phyloP scores from a whole-genome alignment of 495 filamentous ascomycete species.

The Pseudomonodictys pantanalensis region DNA sequence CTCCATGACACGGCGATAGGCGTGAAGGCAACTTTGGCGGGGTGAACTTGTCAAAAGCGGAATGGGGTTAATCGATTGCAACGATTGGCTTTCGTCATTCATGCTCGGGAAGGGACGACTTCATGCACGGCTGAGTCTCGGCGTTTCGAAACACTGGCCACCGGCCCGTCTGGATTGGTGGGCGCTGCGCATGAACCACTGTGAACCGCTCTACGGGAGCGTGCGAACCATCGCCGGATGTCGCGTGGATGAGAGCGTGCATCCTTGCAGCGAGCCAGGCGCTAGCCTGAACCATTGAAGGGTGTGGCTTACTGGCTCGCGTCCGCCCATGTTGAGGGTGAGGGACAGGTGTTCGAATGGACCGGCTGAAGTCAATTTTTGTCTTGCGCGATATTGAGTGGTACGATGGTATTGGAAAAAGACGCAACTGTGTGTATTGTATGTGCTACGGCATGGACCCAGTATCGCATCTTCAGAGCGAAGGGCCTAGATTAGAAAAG shows the following conservation, averaged over 20 bases:
- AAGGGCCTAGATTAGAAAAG: constrained; percentile 10
- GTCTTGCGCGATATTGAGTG: too few species aligned
- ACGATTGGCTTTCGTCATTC: constrained; percentile 3
- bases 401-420: too few species aligned
- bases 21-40: background rate
- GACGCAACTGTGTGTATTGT: too few species aligned
- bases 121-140: constrained; percentile 10
- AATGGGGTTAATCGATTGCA: too few species aligned
- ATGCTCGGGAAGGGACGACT: background rate
- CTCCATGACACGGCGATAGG: background rate
- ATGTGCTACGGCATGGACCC: background rate
- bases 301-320: too few species aligned
- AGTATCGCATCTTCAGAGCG: constrained; percentile 7
- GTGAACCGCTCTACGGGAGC: constrained; percentile 13
- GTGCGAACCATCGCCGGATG: constrained; percentile 23
- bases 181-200: constrained; percentile 19
- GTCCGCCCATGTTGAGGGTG: too few species aligned
- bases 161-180: constrained; percentile 6
- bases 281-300: too few species aligned
- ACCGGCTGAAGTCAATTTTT: background rate
- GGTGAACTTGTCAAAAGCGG: constrained; percentile 17
- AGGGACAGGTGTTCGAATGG: background rate
- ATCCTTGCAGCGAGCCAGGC: too few species aligned
- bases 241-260: constrained; percentile 14
- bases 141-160: constrained; percentile 17